Percentiles rank a stretch among this genome's conserved stretches.
These are phyloP conservation scores for Thinopyrum elongatum DNA, from an alignment of 176 grass and related monocot species.

Conservation along the genomic window DNA sequence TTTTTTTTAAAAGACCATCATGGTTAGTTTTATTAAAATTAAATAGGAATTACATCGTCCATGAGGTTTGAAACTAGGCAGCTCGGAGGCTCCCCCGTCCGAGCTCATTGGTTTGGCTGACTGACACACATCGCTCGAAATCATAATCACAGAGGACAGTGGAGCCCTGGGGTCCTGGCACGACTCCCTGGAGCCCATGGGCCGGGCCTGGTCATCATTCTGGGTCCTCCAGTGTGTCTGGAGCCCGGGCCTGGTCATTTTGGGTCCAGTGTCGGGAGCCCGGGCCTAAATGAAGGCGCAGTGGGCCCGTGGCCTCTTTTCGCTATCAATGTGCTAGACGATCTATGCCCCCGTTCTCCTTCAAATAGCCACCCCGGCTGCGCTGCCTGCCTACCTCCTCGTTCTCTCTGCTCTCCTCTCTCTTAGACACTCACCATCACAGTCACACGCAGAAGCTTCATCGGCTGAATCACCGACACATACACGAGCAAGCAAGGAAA, in stretches of 20 bases:
- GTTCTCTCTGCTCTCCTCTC: background rate
- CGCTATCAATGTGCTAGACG: conserved; percentile 32
- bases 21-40: too few relatives aligned
- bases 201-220: background rate
- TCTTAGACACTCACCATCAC: background rate
- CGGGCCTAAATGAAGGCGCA: background rate
- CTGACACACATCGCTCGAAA: too few relatives aligned
- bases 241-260: background rate
- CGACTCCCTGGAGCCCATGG: conserved; percentile 9
- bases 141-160: too few relatives aligned
- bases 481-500: background rate
- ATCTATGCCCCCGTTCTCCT: conserved; percentile 12
- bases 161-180: background rate
- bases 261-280: background rate
- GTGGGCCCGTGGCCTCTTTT: background rate
- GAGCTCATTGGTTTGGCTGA: too few relatives aligned
- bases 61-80: too few relatives aligned
- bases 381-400: background rate
- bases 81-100: too few relatives aligned
- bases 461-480: background rate
- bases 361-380: background rate
- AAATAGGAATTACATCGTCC: too few relatives aligned
- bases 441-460: background rate
- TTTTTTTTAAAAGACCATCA: too few relatives aligned
- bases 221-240: background rate